Conservation (phyloP, 2,329 filamentous ascomycete species). For the Aspergillus sp. region DNA sequence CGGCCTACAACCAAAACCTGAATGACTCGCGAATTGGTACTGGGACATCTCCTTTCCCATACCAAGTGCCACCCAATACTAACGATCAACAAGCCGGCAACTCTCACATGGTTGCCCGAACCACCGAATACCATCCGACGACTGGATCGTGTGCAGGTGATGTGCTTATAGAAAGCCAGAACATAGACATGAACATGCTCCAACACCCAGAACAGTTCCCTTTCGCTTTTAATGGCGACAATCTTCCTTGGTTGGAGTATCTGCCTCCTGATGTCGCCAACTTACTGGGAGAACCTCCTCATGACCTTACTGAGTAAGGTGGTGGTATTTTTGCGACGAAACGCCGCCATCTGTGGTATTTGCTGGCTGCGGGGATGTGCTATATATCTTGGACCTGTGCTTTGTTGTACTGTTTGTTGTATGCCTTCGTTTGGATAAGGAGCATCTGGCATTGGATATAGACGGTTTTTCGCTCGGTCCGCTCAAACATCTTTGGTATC, state of each 20-base stretch:
- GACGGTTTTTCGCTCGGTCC: neutral
- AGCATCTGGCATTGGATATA: neutral
- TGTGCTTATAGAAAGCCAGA: constrained; percentile 68
- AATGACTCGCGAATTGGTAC: constrained; percentile 13
- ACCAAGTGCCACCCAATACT: constrained; percentile 12
- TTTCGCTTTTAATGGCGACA: constrained; percentile 45
- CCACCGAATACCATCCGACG: constrained; percentile 12
- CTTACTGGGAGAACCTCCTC: constrained; percentile 41
- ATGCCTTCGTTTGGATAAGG: neutral
- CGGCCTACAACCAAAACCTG: constrained; percentile 15
- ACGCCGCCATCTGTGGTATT: no score
- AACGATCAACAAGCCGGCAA: constrained; percentile 9
- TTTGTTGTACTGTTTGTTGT: no score
- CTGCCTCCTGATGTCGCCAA: constrained; percentile 58
- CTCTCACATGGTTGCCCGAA: constrained; percentile 11
- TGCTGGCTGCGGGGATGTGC: no score
- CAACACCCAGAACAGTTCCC: constrained; percentile 33
- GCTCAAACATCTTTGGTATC: neutral
- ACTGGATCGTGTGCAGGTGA: constrained; percentile 14
- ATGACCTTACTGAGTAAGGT: constrained; percentile 11
- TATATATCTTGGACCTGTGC: neutral
- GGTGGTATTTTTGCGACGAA: neutral
- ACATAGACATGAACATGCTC: constrained; percentile 64
- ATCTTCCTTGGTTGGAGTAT: constrained; percentile 69
- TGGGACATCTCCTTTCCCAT: constrained; percentile 16